These are phyloP conservation scores for Rhizopogon salebrosus DNA, from an alignment of 768 basidiomycete genomes.

Conservation along the genomic window DNA sequence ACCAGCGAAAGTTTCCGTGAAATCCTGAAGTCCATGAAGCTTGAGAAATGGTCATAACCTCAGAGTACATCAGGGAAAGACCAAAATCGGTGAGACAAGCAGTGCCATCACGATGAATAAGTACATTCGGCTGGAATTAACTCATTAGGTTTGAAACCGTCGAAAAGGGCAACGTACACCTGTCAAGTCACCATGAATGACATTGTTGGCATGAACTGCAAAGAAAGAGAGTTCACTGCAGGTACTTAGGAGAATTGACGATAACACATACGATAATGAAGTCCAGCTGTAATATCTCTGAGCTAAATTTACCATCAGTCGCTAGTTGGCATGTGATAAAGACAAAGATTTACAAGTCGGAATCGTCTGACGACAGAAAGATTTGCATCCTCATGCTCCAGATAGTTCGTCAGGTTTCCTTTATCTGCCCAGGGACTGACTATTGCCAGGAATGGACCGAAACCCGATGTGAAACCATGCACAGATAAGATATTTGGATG, in stretches of 20 bases:
- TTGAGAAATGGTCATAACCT: slow-evolving; percentile 23
- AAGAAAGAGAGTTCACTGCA: not conserved
- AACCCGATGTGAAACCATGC: slow-evolving; percentile 13
- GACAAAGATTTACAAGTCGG: slow-evolving; percentile 9
- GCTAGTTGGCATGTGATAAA: not conserved
- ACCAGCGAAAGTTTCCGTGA: slow-evolving; percentile 32
- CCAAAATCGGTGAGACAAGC: slow-evolving; percentile 41
- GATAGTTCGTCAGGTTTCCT: slow-evolving; percentile 11
- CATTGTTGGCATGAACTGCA: not conserved
- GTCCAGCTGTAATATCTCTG: not conserved
- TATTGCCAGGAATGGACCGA: slow-evolving; percentile 15
- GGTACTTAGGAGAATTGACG: too few relatives aligned
- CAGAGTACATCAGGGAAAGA: slow-evolving; percentile 33
- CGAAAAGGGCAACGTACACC: not conserved
- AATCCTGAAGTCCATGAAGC: slow-evolving; percentile 11
- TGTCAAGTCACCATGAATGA: slow-evolving; percentile 6
- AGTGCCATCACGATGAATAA: slow-evolving; percentile 33
- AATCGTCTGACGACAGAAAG: slow-evolving; percentile 9
- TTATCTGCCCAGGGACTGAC: slow-evolving; percentile 17
- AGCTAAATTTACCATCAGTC: not conserved
- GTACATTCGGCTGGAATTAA: slow-evolving; percentile 4
- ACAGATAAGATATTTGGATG: slow-evolving; percentile 18
- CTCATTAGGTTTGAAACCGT: not conserved
- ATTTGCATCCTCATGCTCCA: slow-evolving; percentile 1
- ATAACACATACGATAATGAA: not conserved